Evolutionary conservation across 2,329 filamentous ascomycete species (phyloP), one percentile per base, ranked within the genome.

Genomic region (Diaporthe humulicola): DNA sequence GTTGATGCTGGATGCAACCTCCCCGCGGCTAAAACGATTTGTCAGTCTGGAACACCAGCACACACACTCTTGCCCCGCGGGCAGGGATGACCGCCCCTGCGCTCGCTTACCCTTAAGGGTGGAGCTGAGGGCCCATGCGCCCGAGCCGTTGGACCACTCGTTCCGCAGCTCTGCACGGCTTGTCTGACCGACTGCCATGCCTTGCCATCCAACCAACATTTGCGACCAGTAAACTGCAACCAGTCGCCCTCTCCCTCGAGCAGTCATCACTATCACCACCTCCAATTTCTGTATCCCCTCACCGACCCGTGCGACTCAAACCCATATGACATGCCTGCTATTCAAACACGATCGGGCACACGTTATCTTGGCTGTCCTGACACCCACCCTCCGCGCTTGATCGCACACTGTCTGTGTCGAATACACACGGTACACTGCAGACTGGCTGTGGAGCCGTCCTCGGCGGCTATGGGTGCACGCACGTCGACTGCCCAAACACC

Each of bases 401-500:
- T 69, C 48, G 15, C 64, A 69, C 64, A 54, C 64, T 38, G 45
- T 67, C 64, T 50, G 61, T 67, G 42, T 67, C 61, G 61, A 9
- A 66, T 33, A n/a, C 36, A 19, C 61, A 61, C 57, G 10, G 36
- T 28, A 33, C 14, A 9, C 15, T 30, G n/a, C 19, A 50, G 45
- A 30, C 42, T 61, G 56, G 45, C 45, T 67, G 61, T 69, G 64
- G 64, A 54, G 33, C 48, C 45, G 33, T 48, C 64, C 45, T 28
- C 64, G 64, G 64, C 64, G 64, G 33, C 64, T 69, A 69, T 22
- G 33, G 30, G 33, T 54, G 45, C 45, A 54, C 64, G 42, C 64
- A 28, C 64, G 48, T 54, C 70, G 57, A 54, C 57, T 54, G 70
- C 70, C 60, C 58, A 72, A 64, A 64, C 57, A 72, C 45, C 25